Evolutionary conservation across 1,284 basidiomycete species (phyloP), one percentile per base, ranked within the genome.

Genomic region (Kwoniella shivajii): DNA sequence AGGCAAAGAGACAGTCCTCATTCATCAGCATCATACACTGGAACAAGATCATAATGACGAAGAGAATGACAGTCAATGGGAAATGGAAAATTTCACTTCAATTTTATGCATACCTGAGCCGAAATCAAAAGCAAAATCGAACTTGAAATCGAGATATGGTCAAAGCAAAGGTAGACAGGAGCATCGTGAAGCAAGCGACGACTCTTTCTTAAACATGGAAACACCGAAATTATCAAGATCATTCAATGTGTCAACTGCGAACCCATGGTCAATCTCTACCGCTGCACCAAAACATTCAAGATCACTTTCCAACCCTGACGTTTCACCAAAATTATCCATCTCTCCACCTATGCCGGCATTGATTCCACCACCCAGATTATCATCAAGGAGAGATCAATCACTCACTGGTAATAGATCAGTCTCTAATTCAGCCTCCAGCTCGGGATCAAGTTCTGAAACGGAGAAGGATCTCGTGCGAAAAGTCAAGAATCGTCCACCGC

Each of bases 31-130:
- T n/a, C n/a, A n/a, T n/a, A n/a, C n/a, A n/a, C n/a, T n/a, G n/a
- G n/a, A n/a, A n/a, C n/a, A n/a, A n/a, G n/a, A n/a, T n/a, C n/a
- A n/a, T n/a, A n/a, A n/a, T n/a, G n/a, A n/a, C n/a, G 50, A 55
- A 26, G 56, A 38, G 10, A 55, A 47, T 7, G 50, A 56, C 11
- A 57, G 51, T 9, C 51, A 33, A 37, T 67, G 69, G 67, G 69
- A 54, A 6, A 72, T 67, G 69, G 60, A 63, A 31, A 46, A 50
- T 13, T 67, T 70, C 56, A 67, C 64, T 13, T 63, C 57, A 22
- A 63, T 72, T 3, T 47, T 69, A 41, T 43, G 51, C 38, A 20
- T 67, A 18, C 57, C 61, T 10, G 53, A 43, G 30, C 47, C 60
- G 29, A 61, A 57, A 26, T 3, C 38, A 7, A 42, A 42, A 34